Evolutionary conservation across 2,329 filamentous ascomycete genomes (phyloP).

Genomic region (Hypoxylon sp.): DNA sequence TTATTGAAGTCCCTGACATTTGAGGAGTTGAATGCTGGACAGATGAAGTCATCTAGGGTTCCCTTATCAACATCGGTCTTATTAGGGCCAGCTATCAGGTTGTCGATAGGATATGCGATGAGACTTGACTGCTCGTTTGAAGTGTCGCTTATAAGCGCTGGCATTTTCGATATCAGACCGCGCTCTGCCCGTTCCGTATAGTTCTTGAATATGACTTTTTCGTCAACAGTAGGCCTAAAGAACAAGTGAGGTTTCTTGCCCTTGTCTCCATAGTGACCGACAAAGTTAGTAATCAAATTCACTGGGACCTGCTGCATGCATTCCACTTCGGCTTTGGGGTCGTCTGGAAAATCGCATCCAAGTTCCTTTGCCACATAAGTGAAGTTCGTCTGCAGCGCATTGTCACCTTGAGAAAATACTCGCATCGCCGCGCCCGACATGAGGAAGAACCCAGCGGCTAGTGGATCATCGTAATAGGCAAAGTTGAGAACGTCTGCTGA

Average conservation of each 20-base stretch:
- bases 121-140: slow-evolving; percentile 49
- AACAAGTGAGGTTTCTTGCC: slow-evolving; percentile 49
- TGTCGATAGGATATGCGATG: slow-evolving; percentile 45
- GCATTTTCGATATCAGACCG: slow-evolving; percentile 50
- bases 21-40: slow-evolving; percentile 45
- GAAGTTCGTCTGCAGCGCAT: slow-evolving; percentile 56
- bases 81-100: slow-evolving; percentile 43
- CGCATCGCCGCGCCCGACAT: slow-evolving; percentile 49
- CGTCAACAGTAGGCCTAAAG: slow-evolving; percentile 55
- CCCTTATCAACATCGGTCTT: slow-evolving; percentile 46
- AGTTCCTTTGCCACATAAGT: slow-evolving; percentile 59
- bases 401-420: slow-evolving; percentile 45
- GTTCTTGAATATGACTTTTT: slow-evolving; percentile 54
- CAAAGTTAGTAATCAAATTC: slow-evolving; percentile 54
- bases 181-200: slow-evolving; percentile 52
- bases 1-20: slow-evolving; percentile 44
- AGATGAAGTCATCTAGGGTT: slow-evolving; percentile 46
- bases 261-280: slow-evolving; percentile 50
- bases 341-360: slow-evolving; percentile 55
- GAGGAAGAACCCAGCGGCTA: slow-evolving; percentile 47
- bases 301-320: slow-evolving; percentile 58
- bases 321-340: slow-evolving; percentile 53
- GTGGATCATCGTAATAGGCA: slow-evolving; percentile 44
- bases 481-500: slow-evolving; percentile 49
- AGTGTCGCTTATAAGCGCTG: slow-evolving; percentile 50